Evolutionary conservation across 73 alveolate genomes (phyloP).

Genomic region (Paramecium tetraurelia): DNA sequence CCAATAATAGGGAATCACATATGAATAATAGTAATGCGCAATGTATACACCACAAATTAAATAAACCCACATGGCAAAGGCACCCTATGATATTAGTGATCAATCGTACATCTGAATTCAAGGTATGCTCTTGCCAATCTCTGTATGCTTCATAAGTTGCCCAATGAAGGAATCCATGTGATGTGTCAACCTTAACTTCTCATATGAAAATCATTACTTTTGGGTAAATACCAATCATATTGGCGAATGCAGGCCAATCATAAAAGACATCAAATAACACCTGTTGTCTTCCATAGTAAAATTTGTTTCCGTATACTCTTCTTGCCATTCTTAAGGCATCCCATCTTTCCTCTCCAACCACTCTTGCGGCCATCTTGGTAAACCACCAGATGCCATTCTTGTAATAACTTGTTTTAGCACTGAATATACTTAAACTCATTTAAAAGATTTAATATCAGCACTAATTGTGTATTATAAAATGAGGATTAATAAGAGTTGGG

Average conservation of each 20-base stretch:
- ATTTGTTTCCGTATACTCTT: constrained; percentile 47
- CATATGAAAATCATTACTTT: neutral
- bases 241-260: constrained; percentile 62
- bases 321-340: constrained; percentile 57
- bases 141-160: constrained; percentile 61
- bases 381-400: constrained; percentile 67
- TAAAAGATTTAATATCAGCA: neutral
- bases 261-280: constrained; percentile 41
- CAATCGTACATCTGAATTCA: constrained; percentile 51
- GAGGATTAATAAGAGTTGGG: neutral
- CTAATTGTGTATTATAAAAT: neutral
- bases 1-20: constrained; percentile 62
- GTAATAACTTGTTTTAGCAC: constrained; percentile 39
- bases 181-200: constrained; percentile 33
- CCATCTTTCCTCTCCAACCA: constrained; percentile 61
- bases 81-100: constrained; percentile 12
- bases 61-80: constrained; percentile 60
- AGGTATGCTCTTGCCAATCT: constrained; percentile 62
- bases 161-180: constrained; percentile 60
- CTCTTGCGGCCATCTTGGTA: constrained; percentile 56
- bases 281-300: constrained; percentile 61
- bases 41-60: constrained; percentile 49
- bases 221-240: constrained; percentile 63
- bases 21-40: constrained; percentile 41
- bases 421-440: constrained; percentile 48